These are phyloP conservation scores for Cryphonectria carpinicola DNA, from an alignment of 2,329 filamentous ascomycete species.

Conservation along the genomic window DNA sequence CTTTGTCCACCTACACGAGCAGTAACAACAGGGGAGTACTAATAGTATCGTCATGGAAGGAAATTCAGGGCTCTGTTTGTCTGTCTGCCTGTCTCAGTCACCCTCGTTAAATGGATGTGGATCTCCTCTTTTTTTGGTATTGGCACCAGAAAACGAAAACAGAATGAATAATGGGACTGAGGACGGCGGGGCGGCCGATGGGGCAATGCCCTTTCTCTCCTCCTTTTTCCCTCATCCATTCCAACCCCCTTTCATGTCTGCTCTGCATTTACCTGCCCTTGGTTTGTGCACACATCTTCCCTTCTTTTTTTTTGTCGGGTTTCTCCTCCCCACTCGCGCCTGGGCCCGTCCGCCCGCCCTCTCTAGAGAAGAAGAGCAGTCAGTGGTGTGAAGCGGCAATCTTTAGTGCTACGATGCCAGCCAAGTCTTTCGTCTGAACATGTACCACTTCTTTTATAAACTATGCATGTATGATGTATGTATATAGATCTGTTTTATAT, in stretches of 20 bases:
- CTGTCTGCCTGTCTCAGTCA: not conserved
- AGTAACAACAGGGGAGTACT: not conserved
- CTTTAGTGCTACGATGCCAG: not conserved
- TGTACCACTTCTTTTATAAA: not conserved
- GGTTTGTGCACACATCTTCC: not conserved
- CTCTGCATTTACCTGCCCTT: not conserved
- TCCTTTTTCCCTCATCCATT: not conserved
- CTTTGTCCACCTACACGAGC: not conserved
- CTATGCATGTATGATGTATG: not conserved
- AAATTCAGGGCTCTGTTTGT: not conserved
- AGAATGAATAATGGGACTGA: not conserved
- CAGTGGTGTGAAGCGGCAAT: not conserved
- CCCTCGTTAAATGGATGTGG: slow-evolving; percentile 8
- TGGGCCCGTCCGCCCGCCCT: not conserved
- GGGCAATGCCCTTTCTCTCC: not conserved
- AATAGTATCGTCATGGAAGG: not conserved
- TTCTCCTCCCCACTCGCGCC: not conserved
- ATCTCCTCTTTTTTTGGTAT: not conserved
- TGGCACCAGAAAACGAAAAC: not conserved
- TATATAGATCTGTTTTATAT: slow-evolving; percentile 5
- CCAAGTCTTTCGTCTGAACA: not conserved
- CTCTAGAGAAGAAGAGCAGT: not conserved
- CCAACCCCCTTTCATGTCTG: not conserved
- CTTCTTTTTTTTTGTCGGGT: not conserved
- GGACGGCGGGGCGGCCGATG: not conserved